Percentiles rank a stretch among this genome's conserved stretches.
Conservation (phyloP, 495 filamentous ascomycete species). For the Hypoxylon cercidicola region DNA sequence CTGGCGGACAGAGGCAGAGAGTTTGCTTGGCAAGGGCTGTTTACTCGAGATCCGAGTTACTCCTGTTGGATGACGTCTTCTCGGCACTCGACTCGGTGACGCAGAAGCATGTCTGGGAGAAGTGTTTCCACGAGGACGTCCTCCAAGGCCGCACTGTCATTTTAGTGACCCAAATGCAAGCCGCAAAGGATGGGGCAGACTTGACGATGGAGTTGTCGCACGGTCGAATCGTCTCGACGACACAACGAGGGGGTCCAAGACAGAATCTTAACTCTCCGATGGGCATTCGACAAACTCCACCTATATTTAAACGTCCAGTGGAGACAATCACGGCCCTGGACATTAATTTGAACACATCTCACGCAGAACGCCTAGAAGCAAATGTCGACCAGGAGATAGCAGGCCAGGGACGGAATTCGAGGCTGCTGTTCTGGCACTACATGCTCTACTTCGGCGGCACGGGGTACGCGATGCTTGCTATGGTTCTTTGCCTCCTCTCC, state of each 20-base stretch:
- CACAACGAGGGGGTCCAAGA: neutral
- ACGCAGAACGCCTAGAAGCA: neutral
- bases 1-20: slow-evolving; percentile 86
- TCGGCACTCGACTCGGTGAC: slow-evolving; percentile 89
- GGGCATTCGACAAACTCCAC: neutral
- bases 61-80: slow-evolving; percentile 84
- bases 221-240: neutral
- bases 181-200: neutral
- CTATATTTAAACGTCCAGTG: neutral
- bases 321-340: neutral
- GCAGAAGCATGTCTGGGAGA: slow-evolving; percentile 82
- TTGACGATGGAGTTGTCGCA: neutral
- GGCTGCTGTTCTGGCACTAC: slow-evolving; percentile 65
- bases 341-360: neutral
- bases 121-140: neutral
- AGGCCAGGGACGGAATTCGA: slow-evolving; percentile 37
- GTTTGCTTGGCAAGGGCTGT: slow-evolving; percentile 86
- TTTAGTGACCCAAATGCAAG: neutral
- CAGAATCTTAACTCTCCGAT: neutral
- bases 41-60: slow-evolving; percentile 79
- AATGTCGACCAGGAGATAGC: neutral
- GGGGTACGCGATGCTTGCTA: neutral
- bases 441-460: neutral
- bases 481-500: neutral
- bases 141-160: neutral